Evolutionary conservation across 768 basidiomycete species (phyloP).

Genomic region (Suillus spraguei): DNA sequence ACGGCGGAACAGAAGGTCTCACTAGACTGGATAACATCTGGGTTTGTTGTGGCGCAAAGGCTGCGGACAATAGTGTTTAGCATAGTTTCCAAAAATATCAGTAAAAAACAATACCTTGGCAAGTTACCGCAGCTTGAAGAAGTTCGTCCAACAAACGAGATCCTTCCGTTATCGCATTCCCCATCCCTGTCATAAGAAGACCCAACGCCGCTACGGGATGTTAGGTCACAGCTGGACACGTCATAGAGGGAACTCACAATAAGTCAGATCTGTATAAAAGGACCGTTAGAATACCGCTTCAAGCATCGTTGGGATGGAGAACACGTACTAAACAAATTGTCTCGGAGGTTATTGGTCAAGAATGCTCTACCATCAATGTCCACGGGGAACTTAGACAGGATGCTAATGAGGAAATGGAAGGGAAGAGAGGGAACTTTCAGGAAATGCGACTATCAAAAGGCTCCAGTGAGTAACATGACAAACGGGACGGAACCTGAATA

Average conservation of each 20-base stretch:
- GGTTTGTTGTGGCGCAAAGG: conserved; percentile 65
- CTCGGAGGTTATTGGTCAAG: conserved; percentile 64
- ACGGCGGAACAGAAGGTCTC: neutral
- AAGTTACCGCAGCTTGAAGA: conserved; percentile 49
- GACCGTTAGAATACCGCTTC: conserved; percentile 13
- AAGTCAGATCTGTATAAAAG: conserved; percentile 36
- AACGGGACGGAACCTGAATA: conserved; percentile 11
- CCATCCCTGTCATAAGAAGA: conserved; percentile 50
- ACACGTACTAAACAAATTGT: conserved; percentile 65
- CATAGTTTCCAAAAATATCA: conserved; percentile 4
- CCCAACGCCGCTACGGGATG: conserved; percentile 51
- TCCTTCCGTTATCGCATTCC: conserved; percentile 1
- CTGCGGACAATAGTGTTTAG: conserved; percentile 35
- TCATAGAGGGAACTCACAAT: conserved; percentile 25
- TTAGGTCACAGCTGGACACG: conserved; percentile 27
- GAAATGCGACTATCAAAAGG: conserved; percentile 67
- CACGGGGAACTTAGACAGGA: conserved; percentile 76
- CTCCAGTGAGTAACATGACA: conserved; percentile 17
- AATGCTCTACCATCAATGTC: conserved; percentile 78
- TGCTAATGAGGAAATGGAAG: conserved; percentile 75
- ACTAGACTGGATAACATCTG: conserved; percentile 39
- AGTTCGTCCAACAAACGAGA: conserved; percentile 47
- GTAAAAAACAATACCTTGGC: conserved; percentile 49
- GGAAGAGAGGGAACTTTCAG: conserved; percentile 83
- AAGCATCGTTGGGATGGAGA: neutral